Evolutionary conservation across 306 rosid genomes (phyloP).

Genomic region (Prunus persica): DNA sequence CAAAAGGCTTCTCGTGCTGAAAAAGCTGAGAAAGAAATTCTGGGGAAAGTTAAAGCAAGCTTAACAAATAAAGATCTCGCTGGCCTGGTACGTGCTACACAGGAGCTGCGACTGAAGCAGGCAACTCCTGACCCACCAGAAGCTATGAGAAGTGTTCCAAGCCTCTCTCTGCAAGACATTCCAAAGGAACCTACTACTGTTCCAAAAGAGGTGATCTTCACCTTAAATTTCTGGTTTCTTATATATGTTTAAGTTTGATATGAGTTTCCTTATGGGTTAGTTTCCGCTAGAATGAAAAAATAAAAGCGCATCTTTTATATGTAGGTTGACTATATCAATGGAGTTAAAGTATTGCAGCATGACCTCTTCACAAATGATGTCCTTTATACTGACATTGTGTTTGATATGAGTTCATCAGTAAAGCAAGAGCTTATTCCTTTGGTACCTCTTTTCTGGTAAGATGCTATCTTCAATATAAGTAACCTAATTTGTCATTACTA

Average conservation of each 20-base stretch:
- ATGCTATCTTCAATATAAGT: constrained; percentile 11
- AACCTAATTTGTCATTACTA: constrained; percentile 6
- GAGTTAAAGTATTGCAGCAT: constrained; percentile 81
- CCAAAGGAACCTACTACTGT: constrained; percentile 81
- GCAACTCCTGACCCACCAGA: constrained; percentile 98
- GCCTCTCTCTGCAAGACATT: constrained; percentile 87
- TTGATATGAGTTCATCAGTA: constrained; percentile 72
- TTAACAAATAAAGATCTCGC: constrained; percentile 89
- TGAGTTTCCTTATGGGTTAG: constrained; percentile 17
- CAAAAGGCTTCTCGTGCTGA: constrained; percentile 83
- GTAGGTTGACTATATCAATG: constrained; percentile 75
- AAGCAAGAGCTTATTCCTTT: constrained; percentile 89
- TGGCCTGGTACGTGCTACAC: constrained; percentile 79
- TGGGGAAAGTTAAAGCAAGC: constrained; percentile 70
- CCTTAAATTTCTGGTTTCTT: constrained; percentile 9
- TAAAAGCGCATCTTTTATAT: constrained; percentile 26
- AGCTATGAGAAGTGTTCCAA: constrained; percentile 88
- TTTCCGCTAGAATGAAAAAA: background rate
- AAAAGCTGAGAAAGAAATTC: constrained; percentile 66
- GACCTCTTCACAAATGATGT: constrained; percentile 98
- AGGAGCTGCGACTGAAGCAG: constrained; percentile 77
- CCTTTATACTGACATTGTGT: constrained; percentile 85
- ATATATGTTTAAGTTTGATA: background rate
- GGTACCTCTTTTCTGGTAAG: constrained; percentile 93
- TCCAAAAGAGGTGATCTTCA: constrained; percentile 68